Conservation (phyloP, 192 early-diverging fungal species). For the Umbelopsis isabellina region DNA sequence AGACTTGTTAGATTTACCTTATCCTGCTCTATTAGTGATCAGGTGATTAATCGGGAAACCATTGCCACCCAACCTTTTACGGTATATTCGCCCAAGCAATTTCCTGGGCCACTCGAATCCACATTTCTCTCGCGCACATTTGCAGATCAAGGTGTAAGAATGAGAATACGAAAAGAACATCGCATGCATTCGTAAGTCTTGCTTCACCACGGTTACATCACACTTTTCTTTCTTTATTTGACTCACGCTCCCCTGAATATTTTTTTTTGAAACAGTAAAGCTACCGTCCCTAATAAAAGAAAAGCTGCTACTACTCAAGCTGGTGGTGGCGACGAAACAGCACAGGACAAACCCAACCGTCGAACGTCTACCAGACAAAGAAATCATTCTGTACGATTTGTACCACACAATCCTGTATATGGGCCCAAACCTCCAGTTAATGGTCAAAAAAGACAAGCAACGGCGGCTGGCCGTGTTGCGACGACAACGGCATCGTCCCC, state of each 20-base stretch:
- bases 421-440: not conserved
- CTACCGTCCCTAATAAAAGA: not conserved
- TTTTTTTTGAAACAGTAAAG: conserved; percentile 1
- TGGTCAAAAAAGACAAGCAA: not conserved
- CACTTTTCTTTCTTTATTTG: not conserved
- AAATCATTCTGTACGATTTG: conserved; percentile 17
- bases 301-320: not conserved
- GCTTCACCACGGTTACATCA: not conserved
- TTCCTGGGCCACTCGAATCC: conserved; percentile 94
- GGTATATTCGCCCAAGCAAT: conserved; percentile 90
- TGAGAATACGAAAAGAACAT: conserved; percentile 87
- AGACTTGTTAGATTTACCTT: conserved; percentile 2
- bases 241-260: not conserved
- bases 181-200: conserved; percentile 31
- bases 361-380: not conserved
- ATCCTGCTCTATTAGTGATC: conserved; percentile 34
- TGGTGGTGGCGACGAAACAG: not conserved
- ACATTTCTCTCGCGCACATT: conserved; percentile 84
- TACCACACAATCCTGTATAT: conserved; percentile 9
- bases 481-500: not conserved
- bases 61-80: conserved; percentile 78
- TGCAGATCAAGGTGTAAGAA: conserved; percentile 93
- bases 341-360: not conserved
- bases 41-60: conserved; percentile 84
- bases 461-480: conserved; percentile 13